These are phyloP conservation scores for Fusarium sterilihyphosum DNA, from an alignment of 2,329 filamentous ascomycete species.

Conservation along the genomic window DNA sequence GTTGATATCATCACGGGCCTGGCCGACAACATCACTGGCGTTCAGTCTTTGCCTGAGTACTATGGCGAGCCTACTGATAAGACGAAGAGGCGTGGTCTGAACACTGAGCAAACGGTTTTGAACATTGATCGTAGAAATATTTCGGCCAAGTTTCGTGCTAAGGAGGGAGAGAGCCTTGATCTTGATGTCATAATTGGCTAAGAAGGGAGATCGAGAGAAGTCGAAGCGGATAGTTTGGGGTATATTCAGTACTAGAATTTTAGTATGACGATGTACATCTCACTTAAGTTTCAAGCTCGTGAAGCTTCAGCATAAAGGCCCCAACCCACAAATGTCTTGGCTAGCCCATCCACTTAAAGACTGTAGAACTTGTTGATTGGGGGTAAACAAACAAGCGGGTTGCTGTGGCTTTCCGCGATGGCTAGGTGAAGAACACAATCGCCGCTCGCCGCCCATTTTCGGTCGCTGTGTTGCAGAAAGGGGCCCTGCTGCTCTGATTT, in stretches of 20 bases:
- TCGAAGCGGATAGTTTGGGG: rapidly evolving
- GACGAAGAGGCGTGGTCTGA: not conserved
- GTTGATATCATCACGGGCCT: conserved; percentile 31
- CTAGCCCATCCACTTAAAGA: too few species aligned
- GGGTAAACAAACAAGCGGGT: too few species aligned
- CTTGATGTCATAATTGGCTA: conserved; percentile 30
- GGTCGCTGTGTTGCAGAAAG: not conserved
- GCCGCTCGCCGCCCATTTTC: too few species aligned
- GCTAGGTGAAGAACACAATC: too few species aligned
- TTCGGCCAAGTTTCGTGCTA: conserved; percentile 20
- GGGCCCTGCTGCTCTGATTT: not conserved
- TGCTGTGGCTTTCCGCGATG: too few species aligned
- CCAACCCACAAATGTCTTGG: not conserved
- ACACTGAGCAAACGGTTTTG: conserved; percentile 24
- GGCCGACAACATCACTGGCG: conserved; percentile 25
- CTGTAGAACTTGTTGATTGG: not conserved
- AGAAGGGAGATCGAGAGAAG: rapidly evolving
- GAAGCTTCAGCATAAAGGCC: too few species aligned
- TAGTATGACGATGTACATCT: not conserved
- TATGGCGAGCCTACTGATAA: conserved; percentile 22
- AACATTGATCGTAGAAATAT: conserved; percentile 32
- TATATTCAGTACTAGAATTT: not conserved
- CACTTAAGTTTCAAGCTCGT: too few species aligned
- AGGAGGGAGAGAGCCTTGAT: conserved; percentile 30
- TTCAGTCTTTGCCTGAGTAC: conserved; percentile 34